Conservation (phyloP, 2,329 filamentous ascomycete genomes). For the Colletotrichum scovillei region DNA sequence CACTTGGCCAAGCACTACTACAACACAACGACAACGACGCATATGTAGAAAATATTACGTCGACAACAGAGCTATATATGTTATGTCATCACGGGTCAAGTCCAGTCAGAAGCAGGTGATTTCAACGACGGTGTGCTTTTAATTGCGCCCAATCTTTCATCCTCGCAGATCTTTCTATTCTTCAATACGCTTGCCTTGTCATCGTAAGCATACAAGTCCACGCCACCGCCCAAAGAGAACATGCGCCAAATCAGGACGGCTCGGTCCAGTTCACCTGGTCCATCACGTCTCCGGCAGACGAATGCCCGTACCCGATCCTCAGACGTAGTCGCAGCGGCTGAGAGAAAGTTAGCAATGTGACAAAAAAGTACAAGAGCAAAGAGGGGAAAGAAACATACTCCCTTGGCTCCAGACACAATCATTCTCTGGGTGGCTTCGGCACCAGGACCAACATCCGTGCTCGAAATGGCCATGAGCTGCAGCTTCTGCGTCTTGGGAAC, state of each 20-base stretch:
- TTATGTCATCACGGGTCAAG: neutral
- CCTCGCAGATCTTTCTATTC: constrained; percentile 25
- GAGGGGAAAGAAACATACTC: constrained; percentile 72
- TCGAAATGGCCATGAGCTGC: constrained; percentile 90
- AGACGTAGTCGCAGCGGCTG: constrained; percentile 88
- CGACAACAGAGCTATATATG: neutral
- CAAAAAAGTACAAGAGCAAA: constrained; percentile 39
- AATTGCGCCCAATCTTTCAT: neutral
- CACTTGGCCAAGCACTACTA: neutral
- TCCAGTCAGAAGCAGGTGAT: neutral
- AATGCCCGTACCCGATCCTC: constrained; percentile 83
- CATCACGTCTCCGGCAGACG: constrained; percentile 76
- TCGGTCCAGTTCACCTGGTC: constrained; percentile 99
- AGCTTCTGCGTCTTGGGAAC: constrained; percentile 97
- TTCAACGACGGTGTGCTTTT: neutral
- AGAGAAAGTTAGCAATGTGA: constrained; percentile 18
- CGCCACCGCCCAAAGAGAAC: neutral
- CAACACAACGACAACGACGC: neutral
- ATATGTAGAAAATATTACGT: neutral
- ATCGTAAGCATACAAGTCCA: constrained; percentile 17
- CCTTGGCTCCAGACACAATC: constrained; percentile 86
- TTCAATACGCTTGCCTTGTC: constrained; percentile 26
- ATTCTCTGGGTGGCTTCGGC: constrained; percentile 91
- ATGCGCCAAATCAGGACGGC: constrained; percentile 57
- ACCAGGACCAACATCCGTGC: constrained; percentile 78